phyloP scores from a whole-genome alignment of 2,329 filamentous ascomycete species.

The Ascochyta viciae-villosae region DNA sequence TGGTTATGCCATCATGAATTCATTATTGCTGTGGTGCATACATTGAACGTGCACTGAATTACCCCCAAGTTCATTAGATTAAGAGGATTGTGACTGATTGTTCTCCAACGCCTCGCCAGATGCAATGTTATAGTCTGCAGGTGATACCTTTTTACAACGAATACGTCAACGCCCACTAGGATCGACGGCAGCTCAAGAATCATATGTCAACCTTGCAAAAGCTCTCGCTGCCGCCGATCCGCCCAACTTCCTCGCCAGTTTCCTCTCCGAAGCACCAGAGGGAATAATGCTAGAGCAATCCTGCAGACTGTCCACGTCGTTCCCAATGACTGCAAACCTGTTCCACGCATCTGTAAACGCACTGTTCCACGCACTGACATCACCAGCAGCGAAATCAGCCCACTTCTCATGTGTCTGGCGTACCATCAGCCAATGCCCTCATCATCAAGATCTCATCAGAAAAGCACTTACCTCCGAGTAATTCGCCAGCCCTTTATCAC shows the following conservation, averaged over 20 bases:
- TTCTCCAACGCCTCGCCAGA: not conserved
- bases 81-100: too few species aligned
- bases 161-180: not conserved
- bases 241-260: constrained; percentile 4
- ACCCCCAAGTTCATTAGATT: too few species aligned
- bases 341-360: constrained; percentile 34
- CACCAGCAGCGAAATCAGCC: constrained; percentile 25
- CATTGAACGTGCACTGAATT: too few species aligned
- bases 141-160: not conserved
- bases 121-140: not conserved
- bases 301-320: constrained; percentile 25
- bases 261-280: constrained; percentile 13
- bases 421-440: constrained; percentile 6
- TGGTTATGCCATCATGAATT: not conserved
- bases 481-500: constrained; percentile 31
- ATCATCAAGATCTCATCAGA: fast-evolving
- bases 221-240: constrained; percentile 12
- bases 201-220: constrained; percentile 11
- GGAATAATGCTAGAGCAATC: constrained; percentile 34
- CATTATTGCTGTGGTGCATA: too few species aligned
- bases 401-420: constrained; percentile 26
- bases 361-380: constrained; percentile 23
- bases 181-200: not conserved
- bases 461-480: constrained; percentile 21
- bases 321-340: constrained; percentile 31